These are phyloP conservation scores for Punica granatum DNA, from an alignment of 345 rosid genomes.

Conservation along the genomic window DNA sequence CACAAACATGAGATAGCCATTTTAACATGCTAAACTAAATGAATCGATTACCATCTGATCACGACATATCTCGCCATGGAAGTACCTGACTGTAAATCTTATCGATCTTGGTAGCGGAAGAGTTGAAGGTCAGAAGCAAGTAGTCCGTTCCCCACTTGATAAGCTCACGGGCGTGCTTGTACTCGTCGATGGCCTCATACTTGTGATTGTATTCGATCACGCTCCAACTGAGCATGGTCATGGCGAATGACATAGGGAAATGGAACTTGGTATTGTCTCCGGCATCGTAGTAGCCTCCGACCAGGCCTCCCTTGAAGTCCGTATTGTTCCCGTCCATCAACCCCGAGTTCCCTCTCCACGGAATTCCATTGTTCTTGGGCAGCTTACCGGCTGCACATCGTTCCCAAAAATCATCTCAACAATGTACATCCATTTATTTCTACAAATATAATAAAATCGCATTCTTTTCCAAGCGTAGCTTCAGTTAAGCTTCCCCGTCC, in stretches of 20 bases:
- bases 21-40: background rate
- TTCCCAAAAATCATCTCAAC: background rate
- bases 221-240: constrained; percentile 97
- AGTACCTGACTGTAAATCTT: constrained; percentile 52
- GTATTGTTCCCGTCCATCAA: constrained; percentile 45
- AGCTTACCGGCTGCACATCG: constrained; percentile 60
- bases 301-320: constrained; percentile 45
- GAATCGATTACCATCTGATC: background rate
- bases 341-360: constrained; percentile 81
- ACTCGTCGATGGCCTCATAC: constrained; percentile 47
- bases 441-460: no score
- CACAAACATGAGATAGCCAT: background rate
- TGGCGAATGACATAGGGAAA: constrained; percentile 83
- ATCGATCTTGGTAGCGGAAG: constrained; percentile 49
- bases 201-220: constrained; percentile 71
- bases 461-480: no score
- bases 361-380: constrained; percentile 50
- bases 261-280: constrained; percentile 74
- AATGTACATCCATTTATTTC: no score
- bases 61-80: background rate
- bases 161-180: constrained; percentile 54
- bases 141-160: constrained; percentile 87
- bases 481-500: no score
- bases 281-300: constrained; percentile 85
- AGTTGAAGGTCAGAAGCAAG: constrained; percentile 72